Evolutionary conservation across 441 rosid species (phyloP).

Genomic region (Populus tomentosa): DNA sequence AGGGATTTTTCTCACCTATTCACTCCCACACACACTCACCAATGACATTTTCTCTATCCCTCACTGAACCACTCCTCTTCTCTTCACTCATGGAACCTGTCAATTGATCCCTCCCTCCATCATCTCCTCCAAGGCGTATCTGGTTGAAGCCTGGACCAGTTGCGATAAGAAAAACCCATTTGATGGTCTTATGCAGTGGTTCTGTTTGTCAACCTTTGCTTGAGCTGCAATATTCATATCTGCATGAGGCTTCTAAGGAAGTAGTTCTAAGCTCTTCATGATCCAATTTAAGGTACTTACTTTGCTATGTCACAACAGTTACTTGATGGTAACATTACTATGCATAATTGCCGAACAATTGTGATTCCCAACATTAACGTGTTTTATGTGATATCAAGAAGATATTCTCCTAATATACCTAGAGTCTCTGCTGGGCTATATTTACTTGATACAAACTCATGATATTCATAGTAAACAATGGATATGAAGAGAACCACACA

Average conservation of each 20-base stretch:
- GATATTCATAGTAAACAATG: not conserved
- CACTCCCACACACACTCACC: not conserved
- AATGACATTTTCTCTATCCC: not conserved
- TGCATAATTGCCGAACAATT: not conserved
- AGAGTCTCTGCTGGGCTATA: not conserved
- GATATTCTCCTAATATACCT: not conserved
- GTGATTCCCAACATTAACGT: not conserved
- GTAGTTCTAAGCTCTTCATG: not conserved
- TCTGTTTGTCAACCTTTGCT: too few species aligned
- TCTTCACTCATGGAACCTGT: not conserved
- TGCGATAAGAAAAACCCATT: not conserved
- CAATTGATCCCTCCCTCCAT: not conserved
- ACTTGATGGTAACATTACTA: not conserved
- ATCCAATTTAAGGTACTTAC: not conserved
- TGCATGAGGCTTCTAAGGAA: too few species aligned
- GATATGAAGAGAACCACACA: not conserved
- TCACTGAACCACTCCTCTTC: not conserved
- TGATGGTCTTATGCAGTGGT: not conserved
- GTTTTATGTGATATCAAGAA: not conserved
- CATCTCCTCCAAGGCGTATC: not conserved
- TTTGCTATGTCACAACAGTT: not conserved
- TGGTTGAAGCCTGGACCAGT: not conserved
- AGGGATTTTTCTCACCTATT: not conserved
- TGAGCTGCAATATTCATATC: too few species aligned
- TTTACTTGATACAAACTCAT: not conserved